Base-by-base conservation (phyloP, 2,329 filamentous ascomycete genomes). In the Colletotrichum lentis region DNA sequence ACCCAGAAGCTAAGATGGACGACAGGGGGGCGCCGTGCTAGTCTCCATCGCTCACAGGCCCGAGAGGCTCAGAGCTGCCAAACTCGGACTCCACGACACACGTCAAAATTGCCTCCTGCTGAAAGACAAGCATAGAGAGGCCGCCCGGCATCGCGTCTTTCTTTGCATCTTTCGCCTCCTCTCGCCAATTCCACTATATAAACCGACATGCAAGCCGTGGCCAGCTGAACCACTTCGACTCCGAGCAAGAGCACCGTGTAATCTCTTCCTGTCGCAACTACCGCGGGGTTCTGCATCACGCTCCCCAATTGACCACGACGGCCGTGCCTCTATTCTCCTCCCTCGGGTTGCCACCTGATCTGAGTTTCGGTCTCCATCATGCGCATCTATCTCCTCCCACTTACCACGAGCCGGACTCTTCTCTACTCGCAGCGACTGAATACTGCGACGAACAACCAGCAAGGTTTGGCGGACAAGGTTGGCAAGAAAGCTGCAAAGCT, bases 381-480 rank as follows among this genome's bases (percentile, higher is more conserved):
- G 96, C 92, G 94, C 78, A 86, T 99, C 79, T 97, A 94, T 81
- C 89, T 99, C 71, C 87, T 99, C 65, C 96, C 96, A 70, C 91
- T 99, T 74, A 97, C 95, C 68, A 97, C 94, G 72, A 89, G 92
- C 76, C 91, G 94, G 75, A 94, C 93, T 59, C 88, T 99, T 70
- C 89, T 99, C 75, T 98, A 97, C 83, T 96, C 93, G 80, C 92
- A 97, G 76, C 90, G 91, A 71, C 82, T 92, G 71, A 85, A 88
- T 74, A 80, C 83, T 60, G 82, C 87, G 55, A 80, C 85, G 44
- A 78, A 85, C 10, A 81, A 84, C 46, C 81, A 85, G 62, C 79
- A 83, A 75, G 84, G 85, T 22, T 80, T 87, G 73, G 76, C 90
- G 68, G 94, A 97, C 78, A 89, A 88, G 76, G 80, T 89, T 72